Percentiles rank a stretch among this genome's conserved stretches.
Conservation (phyloP, 805 yeast genomes). For the Lipomyces lipofer region DNA sequence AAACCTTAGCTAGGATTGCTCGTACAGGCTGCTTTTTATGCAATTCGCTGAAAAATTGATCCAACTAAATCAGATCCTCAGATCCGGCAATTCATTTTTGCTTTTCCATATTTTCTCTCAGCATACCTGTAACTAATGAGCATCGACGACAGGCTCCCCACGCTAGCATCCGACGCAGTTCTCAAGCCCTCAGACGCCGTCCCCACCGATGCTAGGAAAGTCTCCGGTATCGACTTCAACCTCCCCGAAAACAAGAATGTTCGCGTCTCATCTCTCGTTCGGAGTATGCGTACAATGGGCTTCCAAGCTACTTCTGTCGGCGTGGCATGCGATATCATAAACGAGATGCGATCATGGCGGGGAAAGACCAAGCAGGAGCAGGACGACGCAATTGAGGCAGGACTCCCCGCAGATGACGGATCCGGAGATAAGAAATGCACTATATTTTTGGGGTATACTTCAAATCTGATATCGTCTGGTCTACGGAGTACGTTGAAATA, state of each 20-base stretch:
- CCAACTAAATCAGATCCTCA: no score
- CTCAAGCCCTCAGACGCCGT: constrained; percentile 82
- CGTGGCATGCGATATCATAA: constrained; percentile 86
- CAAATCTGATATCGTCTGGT: constrained; percentile 93
- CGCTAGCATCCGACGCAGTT: constrained; percentile 84
- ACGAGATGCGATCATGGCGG: constrained; percentile 91
- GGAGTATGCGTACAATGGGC: constrained; percentile 91
- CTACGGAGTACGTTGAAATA: constrained; percentile 85
- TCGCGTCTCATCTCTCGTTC: constrained; percentile 74
- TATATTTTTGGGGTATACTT: constrained; percentile 92
- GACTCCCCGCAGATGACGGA: constrained; percentile 45
- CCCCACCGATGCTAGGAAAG: constrained; percentile 74
- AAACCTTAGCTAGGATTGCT: no score
- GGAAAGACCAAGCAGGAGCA: constrained; percentile 51
- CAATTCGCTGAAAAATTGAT: no score
- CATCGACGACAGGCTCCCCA: constrained; percentile 15
- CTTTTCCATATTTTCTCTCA: no score
- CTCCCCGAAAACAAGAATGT: constrained; percentile 72
- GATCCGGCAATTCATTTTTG: no score
- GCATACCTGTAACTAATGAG: no score
- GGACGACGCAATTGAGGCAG: constrained; percentile 54
- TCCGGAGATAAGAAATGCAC: constrained; percentile 65
- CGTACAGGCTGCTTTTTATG: no score
- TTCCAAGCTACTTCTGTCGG: constrained; percentile 90
- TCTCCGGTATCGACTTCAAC: constrained; percentile 87